Conservation (phyloP, 2,329 filamentous ascomycete genomes). For the Xylariaceae sp. region DNA sequence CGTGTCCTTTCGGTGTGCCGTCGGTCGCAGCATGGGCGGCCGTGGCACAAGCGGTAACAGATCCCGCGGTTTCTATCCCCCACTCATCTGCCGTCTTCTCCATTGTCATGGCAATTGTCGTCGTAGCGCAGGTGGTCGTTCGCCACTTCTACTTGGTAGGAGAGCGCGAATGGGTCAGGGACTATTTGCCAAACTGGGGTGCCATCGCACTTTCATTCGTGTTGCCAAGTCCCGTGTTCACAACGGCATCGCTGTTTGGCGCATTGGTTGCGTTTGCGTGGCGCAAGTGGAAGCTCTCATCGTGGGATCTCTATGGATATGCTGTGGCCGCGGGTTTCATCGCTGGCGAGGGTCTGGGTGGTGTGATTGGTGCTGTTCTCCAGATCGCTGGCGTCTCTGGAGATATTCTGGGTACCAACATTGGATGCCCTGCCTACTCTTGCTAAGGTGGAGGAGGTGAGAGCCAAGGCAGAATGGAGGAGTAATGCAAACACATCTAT, state of each 20-base stretch:
- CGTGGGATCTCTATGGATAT: conserved; percentile 59
- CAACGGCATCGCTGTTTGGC: conserved; percentile 58
- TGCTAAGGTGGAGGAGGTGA: conserved; percentile 20
- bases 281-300: conserved; percentile 50
- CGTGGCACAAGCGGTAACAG: conserved; percentile 60
- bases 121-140: conserved; percentile 49
- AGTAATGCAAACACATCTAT: not conserved
- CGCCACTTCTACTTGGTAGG: conserved; percentile 55
- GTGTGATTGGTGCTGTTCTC: conserved; percentile 52
- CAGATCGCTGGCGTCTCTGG: conserved; percentile 34
- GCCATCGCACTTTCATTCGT: conserved; percentile 59
- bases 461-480: not conserved
- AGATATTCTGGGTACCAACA: conserved; percentile 31
- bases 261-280: conserved; percentile 51
- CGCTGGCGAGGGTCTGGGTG: conserved; percentile 62
- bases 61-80: conserved; percentile 55
- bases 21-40: conserved; percentile 66
- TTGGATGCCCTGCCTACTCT: conserved; percentile 31
- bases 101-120: conserved; percentile 52
- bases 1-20: conserved; percentile 60
- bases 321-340: conserved; percentile 60
- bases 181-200: conserved; percentile 62
- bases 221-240: conserved; percentile 54
- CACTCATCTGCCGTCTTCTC: conserved; percentile 55
- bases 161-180: conserved; percentile 50